phyloP scores from a whole-genome alignment of 305 asterid genomes.

The Ruellia speciosa region DNA sequence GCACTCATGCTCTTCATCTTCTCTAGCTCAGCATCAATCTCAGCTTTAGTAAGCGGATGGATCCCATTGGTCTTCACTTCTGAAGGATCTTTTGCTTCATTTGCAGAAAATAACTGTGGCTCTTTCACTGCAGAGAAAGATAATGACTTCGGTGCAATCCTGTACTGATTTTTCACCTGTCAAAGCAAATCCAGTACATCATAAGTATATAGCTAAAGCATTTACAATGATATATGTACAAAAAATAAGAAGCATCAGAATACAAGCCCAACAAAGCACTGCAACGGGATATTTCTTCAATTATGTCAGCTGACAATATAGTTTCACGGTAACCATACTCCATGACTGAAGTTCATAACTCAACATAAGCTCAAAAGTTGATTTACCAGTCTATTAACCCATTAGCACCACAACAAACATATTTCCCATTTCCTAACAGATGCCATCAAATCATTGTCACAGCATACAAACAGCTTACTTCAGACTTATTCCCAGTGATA shows the following conservation, averaged over 20 bases:
- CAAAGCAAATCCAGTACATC: slow-evolving; percentile 20
- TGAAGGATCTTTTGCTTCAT: slow-evolving; percentile 30
- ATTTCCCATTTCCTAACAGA: neutral
- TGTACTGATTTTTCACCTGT: slow-evolving; percentile 82
- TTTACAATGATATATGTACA: neutral
- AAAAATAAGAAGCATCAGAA: neutral
- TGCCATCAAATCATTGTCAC: neutral
- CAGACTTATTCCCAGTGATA: neutral
- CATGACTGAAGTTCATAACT: neutral
- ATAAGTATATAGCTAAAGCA: slow-evolving; percentile 10
- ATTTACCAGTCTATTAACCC: neutral
- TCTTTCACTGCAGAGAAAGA: slow-evolving; percentile 29
- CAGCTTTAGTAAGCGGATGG: slow-evolving; percentile 48
- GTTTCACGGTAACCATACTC: neutral
- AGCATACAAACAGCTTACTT: slow-evolving; percentile 1
- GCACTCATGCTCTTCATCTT: slow-evolving; percentile 74
- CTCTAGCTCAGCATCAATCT: slow-evolving; percentile 76
- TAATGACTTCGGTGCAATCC: slow-evolving; percentile 58
- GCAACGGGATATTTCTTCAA: neutral
- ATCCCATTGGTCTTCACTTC: slow-evolving; percentile 29
- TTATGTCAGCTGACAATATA: neutral
- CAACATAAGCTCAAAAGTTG: slow-evolving; percentile 1
- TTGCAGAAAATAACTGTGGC: slow-evolving; percentile 27
- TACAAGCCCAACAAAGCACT: neutral
- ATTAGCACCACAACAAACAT: neutral